phyloP scores from a whole-genome alignment of 805 yeast genomes.

The Candida hispaniensis region DNA sequence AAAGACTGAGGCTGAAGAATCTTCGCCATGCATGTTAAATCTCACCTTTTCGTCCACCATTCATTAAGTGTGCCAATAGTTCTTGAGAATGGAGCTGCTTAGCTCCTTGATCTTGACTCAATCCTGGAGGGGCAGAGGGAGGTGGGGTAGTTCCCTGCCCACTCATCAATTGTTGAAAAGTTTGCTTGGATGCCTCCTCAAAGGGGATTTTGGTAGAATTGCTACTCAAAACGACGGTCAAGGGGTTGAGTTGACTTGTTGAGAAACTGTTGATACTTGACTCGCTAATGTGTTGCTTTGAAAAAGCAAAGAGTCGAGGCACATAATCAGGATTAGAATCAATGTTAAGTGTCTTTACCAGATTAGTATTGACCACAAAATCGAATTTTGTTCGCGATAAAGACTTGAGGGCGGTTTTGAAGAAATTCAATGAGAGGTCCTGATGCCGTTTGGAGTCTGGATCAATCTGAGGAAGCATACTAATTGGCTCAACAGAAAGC shows the following conservation, averaged over 20 bases:
- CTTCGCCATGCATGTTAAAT: conserved; percentile 4
- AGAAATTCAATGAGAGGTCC: conserved; percentile 51
- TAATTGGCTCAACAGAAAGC: conserved; percentile 6
- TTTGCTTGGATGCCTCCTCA: conserved; percentile 7
- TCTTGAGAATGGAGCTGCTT: conserved; percentile 15
- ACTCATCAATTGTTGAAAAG: conserved; percentile 9
- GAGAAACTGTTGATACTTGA: conserved; percentile 4
- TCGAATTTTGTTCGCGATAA: conserved; percentile 14
- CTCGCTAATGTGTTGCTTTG: conserved; percentile 10
- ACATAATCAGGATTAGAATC: conserved; percentile 3
- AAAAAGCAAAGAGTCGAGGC: conserved; percentile 10
- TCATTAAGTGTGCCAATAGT: conserved; percentile 16
- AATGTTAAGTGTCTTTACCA: conserved; percentile 7
- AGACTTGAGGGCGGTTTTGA: conserved; percentile 18
- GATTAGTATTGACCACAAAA: conserved; percentile 7
- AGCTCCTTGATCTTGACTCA: conserved; percentile 9
- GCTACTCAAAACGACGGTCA: conserved; percentile 4
- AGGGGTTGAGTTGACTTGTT: conserved; percentile 12
- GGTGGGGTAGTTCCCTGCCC: conserved; percentile 16
- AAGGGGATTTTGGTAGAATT: conserved; percentile 10
- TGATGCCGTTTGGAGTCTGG: conserved; percentile 33
- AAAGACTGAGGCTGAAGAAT: background rate
- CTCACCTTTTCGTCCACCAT: conserved; percentile 17
- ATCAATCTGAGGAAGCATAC: conserved; percentile 24
- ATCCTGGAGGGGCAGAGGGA: no score